Evolutionary conservation across 257 asterid species (phyloP).

Genomic region (Solanum paucissectum): DNA sequence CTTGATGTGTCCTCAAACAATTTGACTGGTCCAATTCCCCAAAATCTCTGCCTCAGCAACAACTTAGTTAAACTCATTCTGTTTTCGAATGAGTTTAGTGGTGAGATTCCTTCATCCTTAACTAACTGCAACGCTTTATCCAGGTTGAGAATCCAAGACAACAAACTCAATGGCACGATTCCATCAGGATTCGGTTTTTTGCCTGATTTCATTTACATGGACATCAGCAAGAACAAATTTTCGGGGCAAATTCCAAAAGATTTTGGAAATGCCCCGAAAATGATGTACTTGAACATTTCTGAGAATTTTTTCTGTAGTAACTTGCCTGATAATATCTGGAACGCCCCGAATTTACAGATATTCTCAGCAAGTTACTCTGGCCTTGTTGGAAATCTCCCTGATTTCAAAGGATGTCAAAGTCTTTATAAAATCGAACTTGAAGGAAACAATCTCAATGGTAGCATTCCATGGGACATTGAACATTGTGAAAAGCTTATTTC

Average conservation of each 20-base stretch:
- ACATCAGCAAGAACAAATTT: conserved; percentile 54
- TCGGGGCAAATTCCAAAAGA: conserved; percentile 64
- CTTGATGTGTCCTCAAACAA: conserved; percentile 83
- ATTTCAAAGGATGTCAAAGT: conserved; percentile 52
- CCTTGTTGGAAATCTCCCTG: conserved; percentile 53
- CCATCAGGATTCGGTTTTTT: conserved; percentile 70
- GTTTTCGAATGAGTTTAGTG: conserved; percentile 52
- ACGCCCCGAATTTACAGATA: conserved; percentile 48
- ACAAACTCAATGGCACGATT: conserved; percentile 65
- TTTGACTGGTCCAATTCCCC: conserved; percentile 62
- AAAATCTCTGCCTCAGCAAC: conserved; percentile 54
- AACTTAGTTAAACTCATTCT: conserved; percentile 47
- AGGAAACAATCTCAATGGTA: conserved; percentile 60
- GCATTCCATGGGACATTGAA: conserved; percentile 78
- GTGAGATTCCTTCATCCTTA: conserved; percentile 56
- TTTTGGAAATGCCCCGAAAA: conserved; percentile 41
- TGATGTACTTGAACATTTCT: conserved; percentile 53
- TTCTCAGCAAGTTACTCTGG: conserved; percentile 38
- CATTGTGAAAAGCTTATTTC: conserved; percentile 64
- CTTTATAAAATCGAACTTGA: conserved; percentile 55
- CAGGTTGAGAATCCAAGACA: conserved; percentile 59
- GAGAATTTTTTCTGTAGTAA: conserved; percentile 34
- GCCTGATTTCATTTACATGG: conserved; percentile 54
- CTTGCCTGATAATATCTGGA: conserved; percentile 65
- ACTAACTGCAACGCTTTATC: conserved; percentile 47